Percentiles rank a stretch among this genome's conserved stretches.
These are phyloP conservation scores for Rhizopogon rudus DNA, from an alignment of 768 basidiomycete genomes.

Conservation along the genomic window DNA sequence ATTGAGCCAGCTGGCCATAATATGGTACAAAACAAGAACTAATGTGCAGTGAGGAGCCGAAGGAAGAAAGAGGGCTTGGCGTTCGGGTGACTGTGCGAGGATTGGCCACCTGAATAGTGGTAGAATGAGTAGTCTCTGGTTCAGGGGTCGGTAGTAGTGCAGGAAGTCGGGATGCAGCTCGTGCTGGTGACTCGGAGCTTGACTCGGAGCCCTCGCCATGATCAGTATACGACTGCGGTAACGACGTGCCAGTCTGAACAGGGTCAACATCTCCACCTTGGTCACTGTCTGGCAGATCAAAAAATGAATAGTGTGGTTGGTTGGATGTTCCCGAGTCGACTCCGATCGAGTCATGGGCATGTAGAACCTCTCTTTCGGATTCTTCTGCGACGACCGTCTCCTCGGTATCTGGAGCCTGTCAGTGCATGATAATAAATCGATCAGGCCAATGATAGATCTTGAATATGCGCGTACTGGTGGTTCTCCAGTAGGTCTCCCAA, in stretches of 20 bases:
- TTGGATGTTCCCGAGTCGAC: neutral
- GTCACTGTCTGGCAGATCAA: neutral
- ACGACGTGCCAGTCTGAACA: neutral
- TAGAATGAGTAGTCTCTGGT: neutral
- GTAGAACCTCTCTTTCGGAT: neutral
- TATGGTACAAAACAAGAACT: neutral
- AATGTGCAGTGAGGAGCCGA: neutral
- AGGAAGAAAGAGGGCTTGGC: neutral
- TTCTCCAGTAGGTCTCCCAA: conserved; percentile 2
- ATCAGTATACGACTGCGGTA: neutral
- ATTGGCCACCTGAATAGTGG: neutral
- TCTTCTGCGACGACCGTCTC: neutral
- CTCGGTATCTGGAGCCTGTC: neutral
- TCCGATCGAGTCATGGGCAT: neutral
- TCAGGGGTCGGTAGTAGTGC: too few species aligned
- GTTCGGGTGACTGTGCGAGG: neutral
- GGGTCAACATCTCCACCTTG: neutral
- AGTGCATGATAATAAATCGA: neutral
- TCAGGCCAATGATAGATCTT: neutral
- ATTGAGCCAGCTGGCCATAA: conserved; percentile 10
- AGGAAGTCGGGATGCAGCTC: neutral
- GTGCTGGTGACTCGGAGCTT: neutral
- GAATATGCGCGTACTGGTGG: conserved; percentile 4
- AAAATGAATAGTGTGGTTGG: neutral
- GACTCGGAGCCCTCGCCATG: too few species aligned